Percentiles rank a stretch among this genome's conserved stretches.
Evolutionary conservation across 2,329 filamentous ascomycete species (phyloP).

Genomic region (Epichloe hybrida): DNA sequence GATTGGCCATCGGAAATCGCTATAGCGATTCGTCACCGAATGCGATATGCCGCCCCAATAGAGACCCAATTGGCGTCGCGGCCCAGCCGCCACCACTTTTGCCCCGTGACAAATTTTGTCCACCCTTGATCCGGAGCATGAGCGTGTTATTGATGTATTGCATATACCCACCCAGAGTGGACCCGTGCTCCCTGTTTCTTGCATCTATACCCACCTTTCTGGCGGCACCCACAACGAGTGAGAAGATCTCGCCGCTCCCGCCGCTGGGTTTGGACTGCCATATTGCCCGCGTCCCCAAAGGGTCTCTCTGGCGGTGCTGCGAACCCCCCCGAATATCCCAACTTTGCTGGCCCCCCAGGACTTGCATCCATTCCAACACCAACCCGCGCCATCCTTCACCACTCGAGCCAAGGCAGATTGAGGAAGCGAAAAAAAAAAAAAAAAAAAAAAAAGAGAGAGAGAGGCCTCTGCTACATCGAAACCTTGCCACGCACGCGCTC

Average conservation of each 20-base stretch:
- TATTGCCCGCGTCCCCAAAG: background rate
- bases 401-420: background rate
- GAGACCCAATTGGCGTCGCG: background rate
- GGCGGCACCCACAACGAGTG: constrained; percentile 5
- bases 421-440: background rate
- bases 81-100: background rate
- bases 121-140: background rate
- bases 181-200: background rate
- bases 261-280: constrained; percentile 6
- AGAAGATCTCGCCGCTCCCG: constrained; percentile 9
- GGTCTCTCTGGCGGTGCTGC: background rate
- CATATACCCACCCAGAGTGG: background rate
- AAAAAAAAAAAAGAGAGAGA: background rate
- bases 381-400: constrained; percentile 2
- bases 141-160: background rate
- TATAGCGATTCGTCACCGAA: background rate
- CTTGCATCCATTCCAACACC: background rate
- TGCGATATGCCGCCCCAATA: background rate
- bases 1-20: background rate
- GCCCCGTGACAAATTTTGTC: background rate
- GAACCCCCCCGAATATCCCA: background rate
- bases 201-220: background rate
- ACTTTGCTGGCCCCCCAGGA: background rate
- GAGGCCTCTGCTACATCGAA: background rate
- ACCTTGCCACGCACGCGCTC: background rate